Evolutionary conservation across 805 yeast species (phyloP).

Genomic region (Lipomyces sp.): DNA sequence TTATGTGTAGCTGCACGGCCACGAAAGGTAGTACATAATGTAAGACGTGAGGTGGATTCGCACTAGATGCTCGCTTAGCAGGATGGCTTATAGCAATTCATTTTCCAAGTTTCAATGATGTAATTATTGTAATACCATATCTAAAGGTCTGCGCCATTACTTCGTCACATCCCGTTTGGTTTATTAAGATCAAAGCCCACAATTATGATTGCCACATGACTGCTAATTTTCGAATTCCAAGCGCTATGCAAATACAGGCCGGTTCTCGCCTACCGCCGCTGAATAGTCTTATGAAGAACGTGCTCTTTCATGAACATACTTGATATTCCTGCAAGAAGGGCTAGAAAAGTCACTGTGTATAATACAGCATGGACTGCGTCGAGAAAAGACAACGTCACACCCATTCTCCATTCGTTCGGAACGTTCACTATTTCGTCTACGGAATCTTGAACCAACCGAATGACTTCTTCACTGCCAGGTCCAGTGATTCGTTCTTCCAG

Average conservation of each 20-base stretch:
- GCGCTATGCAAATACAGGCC: not conserved
- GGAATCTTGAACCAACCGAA: slow-evolving; percentile 29
- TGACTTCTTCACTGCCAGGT: slow-evolving; percentile 33
- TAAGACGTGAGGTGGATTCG: too few species aligned
- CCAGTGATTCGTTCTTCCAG: slow-evolving; percentile 37
- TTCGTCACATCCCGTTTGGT: too few species aligned
- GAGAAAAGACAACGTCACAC: slow-evolving; percentile 27
- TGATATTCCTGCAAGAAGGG: slow-evolving; percentile 28
- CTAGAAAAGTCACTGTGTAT: slow-evolving; percentile 28
- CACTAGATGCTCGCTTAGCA: too few species aligned
- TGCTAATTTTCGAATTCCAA: not conserved
- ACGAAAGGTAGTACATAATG: too few species aligned
- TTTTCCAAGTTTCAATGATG: too few species aligned
- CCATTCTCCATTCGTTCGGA: slow-evolving; percentile 22
- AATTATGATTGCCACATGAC: too few species aligned
- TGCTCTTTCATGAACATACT: slow-evolving; percentile 34
- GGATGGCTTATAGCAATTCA: too few species aligned
- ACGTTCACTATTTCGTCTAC: slow-evolving; percentile 28
- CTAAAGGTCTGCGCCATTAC: too few species aligned
- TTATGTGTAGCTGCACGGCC: too few species aligned
- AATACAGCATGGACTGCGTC: slow-evolving; percentile 30
- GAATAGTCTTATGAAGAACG: slow-evolving; percentile 25
- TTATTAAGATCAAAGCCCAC: too few species aligned
- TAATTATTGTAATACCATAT: too few species aligned
- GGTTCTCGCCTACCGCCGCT: not conserved